phyloP scores from a whole-genome alignment of 805 yeast genomes.

The Metschnikowia corniflorae region DNA sequence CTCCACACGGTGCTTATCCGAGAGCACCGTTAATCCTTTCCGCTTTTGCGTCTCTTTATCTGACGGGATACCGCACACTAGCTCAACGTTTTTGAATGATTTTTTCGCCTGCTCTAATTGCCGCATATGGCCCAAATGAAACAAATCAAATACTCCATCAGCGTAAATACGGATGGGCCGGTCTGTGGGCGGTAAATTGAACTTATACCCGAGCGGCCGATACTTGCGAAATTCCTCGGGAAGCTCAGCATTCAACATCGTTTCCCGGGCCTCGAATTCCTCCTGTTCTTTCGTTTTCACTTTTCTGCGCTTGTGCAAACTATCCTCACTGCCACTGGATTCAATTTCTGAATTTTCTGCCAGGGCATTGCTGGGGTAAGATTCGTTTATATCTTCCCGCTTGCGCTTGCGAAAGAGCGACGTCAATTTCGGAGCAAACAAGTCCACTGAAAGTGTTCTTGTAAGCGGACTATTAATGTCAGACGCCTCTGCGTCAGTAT shows the following conservation, averaged over 20 bases:
- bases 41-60: constrained; percentile 88
- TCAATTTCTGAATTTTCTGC: constrained; percentile 13
- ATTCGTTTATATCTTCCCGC: constrained; percentile 14
- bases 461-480: constrained; percentile 19
- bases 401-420: constrained; percentile 24
- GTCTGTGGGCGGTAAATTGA: constrained; percentile 80
- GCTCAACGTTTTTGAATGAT: constrained; percentile 75
- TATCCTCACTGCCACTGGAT: constrained; percentile 8
- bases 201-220: constrained; percentile 73
- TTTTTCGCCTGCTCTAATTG: constrained; percentile 96
- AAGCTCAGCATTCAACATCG: constrained; percentile 55
- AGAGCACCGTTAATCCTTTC: constrained; percentile 89
- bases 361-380: constrained; percentile 7
- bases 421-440: constrained; percentile 35
- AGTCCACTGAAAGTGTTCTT: constrained; percentile 39
- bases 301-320: constrained; percentile 20
- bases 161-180: constrained; percentile 94
- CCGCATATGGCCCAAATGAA: constrained; percentile 96
- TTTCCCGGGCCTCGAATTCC: constrained; percentile 47
- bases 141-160: constrained; percentile 95
- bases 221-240: constrained; percentile 71
- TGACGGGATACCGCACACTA: constrained; percentile 89
- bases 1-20: constrained; percentile 85
- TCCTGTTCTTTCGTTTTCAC: constrained; percentile 26
- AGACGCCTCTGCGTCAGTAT: constrained; percentile 9